Evolutionary conservation across 345 rosid species (phyloP), one percentile per base, ranked within the genome.

Genomic region (Eucalyptus marginata): DNA sequence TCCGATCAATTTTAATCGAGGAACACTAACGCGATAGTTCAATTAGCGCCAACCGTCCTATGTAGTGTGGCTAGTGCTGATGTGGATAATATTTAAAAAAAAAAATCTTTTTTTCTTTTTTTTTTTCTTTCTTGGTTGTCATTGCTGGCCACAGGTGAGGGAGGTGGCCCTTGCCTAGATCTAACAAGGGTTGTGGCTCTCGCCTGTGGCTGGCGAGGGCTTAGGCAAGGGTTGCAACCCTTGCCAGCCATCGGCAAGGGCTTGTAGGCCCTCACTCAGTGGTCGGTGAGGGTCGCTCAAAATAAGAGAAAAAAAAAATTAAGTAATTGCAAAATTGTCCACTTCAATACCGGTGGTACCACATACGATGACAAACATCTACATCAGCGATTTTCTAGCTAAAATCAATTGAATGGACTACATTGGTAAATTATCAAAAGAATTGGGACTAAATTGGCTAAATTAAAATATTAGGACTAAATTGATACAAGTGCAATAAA

Each of bases 131-230:
- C 56, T 1, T 54, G 0, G 22, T 9, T 51, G 0, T 4, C 10
- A 52, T 56, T 56, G 62, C 0, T 54, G 9, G 25, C 10, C 58
- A 8, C 8, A 54, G 24, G 25, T 7, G 10, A 52, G 58, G 58
- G 25, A 54, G 9, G 58, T 54, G 58, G 58, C 25, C 58, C 58
- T 54, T 20, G 24, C 25, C 8, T 8, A 54, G 2, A 54, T 54
- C 25, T 1, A 17, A 20, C 24, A 8, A 20, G 10, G 25, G 58
- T 54, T 54, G 25, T 54, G 24, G 4, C 25, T 25, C 24, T 20
- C 4, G 0, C 58, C 0, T 0, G 0, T 10, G 29, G 3, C 62
- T 24, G 0, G 29, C 0, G 1, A 24, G 27, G 13, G 13, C 62
- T 56, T 56, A 9, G 62, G 62, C 62, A 56, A 56, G 29, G 62